These are phyloP conservation scores for Brassica rapa DNA, from an alignment of 345 rosid genomes.

Conservation along the genomic window DNA sequence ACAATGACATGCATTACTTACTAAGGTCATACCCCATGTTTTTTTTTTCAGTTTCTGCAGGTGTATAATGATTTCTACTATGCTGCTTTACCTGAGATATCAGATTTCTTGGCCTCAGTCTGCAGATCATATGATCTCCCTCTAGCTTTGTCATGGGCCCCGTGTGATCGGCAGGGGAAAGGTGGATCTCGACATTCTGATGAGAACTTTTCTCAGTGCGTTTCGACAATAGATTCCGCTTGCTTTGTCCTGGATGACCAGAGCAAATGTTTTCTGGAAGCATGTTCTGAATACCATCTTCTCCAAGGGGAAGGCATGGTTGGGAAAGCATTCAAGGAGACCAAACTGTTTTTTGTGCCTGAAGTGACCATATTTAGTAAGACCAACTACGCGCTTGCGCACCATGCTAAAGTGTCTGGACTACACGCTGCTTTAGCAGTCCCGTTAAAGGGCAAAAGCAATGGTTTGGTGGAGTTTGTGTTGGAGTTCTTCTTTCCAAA, in stretches of 20 bases:
- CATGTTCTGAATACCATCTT: conserved; percentile 88
- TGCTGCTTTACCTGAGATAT: conserved; percentile 59
- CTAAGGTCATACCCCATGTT: conserved; percentile 36
- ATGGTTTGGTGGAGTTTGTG: conserved; percentile 64
- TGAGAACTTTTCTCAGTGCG: conserved; percentile 57
- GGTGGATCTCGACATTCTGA: conserved; percentile 68
- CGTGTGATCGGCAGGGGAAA: conserved; percentile 63
- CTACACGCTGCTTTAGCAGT: conserved; percentile 75
- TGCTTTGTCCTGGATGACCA: conserved; percentile 54
- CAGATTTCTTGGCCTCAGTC: conserved; percentile 55
- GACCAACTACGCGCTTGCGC: conserved; percentile 78
- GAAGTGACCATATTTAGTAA: conserved; percentile 65
- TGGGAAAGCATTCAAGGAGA: conserved; percentile 64
- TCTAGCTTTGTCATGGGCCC: conserved; percentile 85
- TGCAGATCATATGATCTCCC: conserved; percentile 65
- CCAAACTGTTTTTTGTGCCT: conserved; percentile 65
- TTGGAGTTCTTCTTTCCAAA: conserved; percentile 84
- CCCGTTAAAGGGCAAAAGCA: conserved; percentile 54
- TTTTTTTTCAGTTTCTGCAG: conserved; percentile 45
- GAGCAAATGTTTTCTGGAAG: conserved; percentile 55
- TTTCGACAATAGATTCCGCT: conserved; percentile 71
- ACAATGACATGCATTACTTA: conserved; percentile 27
- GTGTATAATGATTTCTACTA: conserved; percentile 50
- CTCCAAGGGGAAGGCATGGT: conserved; percentile 75
- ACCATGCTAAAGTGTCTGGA: conserved; percentile 78